Evolutionary conservation across 2,329 filamentous ascomycete species (phyloP), one percentile per base, ranked within the genome.

Genomic region (Cercospora sojina): DNA sequence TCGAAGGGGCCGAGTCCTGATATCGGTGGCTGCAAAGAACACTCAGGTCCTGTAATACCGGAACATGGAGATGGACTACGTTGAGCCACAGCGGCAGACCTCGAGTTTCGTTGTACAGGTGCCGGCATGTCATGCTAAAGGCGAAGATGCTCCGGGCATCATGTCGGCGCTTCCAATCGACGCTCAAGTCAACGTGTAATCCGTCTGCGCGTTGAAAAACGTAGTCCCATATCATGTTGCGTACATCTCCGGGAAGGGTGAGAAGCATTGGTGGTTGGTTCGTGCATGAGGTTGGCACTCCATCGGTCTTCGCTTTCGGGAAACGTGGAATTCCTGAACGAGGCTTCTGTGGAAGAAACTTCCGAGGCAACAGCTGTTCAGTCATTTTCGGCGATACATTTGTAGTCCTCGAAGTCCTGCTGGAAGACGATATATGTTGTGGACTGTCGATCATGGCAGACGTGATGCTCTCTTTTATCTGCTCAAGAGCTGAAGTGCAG

Each of bases 81-180:
- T 70, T 70, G 64, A 69, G 67, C 69, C 66, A 67, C 56, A 67
- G 67, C 2, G 66, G 69, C 20, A 70, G 59, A 25, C 64, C 56
- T 32, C 63, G 53, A 12, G 59, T 67, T 38, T 69, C 69, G 31
- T 65, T 13, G 35, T 67, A 63, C 58, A 70, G 57, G 16, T 67
- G 49, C 32, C 64, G 63, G 58, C 69, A 70, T 13, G 69, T 67
- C 23, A 62, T 47, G 29, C 59, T 57, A 3, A 70, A 63, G 9
- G 61, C 63, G 29, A 68, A 67, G 8, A 64, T 41, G 43, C 31
- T 60, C 12, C 25, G 62, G 32, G n/a, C 18, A 23, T 56, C 29
- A n/a, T 16, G 18, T 20, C 47, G 29, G 25, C 9, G 29, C 8
- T 23, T 35, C 20, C n/a, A n/a, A 12, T 55, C 38, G 6, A 35